phyloP scores from a whole-genome alignment of 202 grass and related monocot genomes.

The Sporobolus alterniflorus region DNA sequence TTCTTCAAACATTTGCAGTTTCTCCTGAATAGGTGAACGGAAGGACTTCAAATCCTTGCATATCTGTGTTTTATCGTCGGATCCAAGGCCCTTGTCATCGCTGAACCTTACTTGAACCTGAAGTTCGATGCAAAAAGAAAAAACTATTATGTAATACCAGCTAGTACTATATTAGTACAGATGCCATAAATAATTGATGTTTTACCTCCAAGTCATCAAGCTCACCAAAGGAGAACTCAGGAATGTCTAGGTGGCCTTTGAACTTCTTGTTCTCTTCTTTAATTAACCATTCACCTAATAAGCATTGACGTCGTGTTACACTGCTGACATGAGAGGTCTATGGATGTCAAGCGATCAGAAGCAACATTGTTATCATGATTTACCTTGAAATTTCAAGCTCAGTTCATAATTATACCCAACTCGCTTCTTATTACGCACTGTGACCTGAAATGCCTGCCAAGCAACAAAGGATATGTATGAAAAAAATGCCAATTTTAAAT shows the following conservation, averaged over 20 bases:
- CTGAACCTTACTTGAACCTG: conserved; percentile 80
- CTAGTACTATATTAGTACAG: not conserved
- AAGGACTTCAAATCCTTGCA: conserved; percentile 76
- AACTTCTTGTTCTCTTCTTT: conserved; percentile 77
- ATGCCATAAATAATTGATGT: not conserved
- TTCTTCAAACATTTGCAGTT: conserved; percentile 61
- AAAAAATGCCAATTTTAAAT: not conserved
- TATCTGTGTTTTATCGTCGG: conserved; percentile 59
- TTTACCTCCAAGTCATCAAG: conserved; percentile 91
- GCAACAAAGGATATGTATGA: not conserved
- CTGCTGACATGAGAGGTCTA: not conserved
- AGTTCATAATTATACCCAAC: conserved; percentile 96
- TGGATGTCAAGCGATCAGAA: not conserved
- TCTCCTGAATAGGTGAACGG: conserved; percentile 65
- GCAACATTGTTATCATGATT: not conserved
- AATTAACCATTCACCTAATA: conserved; percentile 83
- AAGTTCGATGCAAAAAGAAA: not conserved
- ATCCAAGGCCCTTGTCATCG: conserved; percentile 61
- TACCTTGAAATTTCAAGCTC: conserved; percentile 88
- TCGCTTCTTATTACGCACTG: conserved; percentile 91
- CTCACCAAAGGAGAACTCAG: conserved; percentile 95
- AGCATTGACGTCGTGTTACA: not conserved
- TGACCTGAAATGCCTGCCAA: conserved; percentile 83
- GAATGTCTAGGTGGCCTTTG: conserved; percentile 83
- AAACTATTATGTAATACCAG: not conserved